phyloP scores from a whole-genome alignment of 192 early-diverging fungal genomes.

The Coemansia sp. region DNA sequence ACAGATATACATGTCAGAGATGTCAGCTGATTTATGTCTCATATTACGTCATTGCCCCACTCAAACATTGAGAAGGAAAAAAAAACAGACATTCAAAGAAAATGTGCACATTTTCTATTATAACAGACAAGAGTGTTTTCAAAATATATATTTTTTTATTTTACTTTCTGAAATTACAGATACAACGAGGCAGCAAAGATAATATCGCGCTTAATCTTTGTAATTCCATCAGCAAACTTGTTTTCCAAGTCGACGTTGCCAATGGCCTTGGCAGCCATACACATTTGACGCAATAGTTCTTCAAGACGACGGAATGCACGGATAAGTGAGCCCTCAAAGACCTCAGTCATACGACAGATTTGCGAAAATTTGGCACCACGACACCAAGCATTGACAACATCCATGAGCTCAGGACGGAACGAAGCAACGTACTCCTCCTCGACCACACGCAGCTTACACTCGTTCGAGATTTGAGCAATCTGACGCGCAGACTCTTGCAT shows the following conservation, averaged over 20 bases:
- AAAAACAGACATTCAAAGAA: too few species aligned
- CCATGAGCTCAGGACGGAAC: conserved; percentile 91
- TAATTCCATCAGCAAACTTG: conserved; percentile 93
- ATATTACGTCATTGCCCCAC: too few species aligned
- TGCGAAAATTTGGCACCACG: conserved; percentile 91
- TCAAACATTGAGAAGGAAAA: too few species aligned
- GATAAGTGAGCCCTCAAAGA: conserved; percentile 95
- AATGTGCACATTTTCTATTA: too few species aligned
- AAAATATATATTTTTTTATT: neutral
- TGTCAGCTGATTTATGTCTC: too few species aligned
- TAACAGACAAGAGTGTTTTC: too few species aligned
- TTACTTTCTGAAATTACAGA: conserved; percentile 57
- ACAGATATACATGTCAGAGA: too few species aligned
- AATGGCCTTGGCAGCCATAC: conserved; percentile 87
- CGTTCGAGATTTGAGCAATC: conserved; percentile 84
- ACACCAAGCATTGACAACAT: conserved; percentile 92
- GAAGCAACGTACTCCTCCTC: conserved; percentile 87
- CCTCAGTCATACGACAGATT: conserved; percentile 93
- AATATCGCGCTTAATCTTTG: conserved; percentile 95
- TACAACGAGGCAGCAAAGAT: conserved; percentile 96
- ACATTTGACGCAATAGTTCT: conserved; percentile 90
- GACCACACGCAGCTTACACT: conserved; percentile 85
- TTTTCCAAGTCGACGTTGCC: conserved; percentile 92
- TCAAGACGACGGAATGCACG: conserved; percentile 87
- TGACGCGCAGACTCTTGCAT: conserved; percentile 86